Evolutionary conservation across 78 protist genomes (phyloP).

Genomic region (Ministeria vibrans): DNA sequence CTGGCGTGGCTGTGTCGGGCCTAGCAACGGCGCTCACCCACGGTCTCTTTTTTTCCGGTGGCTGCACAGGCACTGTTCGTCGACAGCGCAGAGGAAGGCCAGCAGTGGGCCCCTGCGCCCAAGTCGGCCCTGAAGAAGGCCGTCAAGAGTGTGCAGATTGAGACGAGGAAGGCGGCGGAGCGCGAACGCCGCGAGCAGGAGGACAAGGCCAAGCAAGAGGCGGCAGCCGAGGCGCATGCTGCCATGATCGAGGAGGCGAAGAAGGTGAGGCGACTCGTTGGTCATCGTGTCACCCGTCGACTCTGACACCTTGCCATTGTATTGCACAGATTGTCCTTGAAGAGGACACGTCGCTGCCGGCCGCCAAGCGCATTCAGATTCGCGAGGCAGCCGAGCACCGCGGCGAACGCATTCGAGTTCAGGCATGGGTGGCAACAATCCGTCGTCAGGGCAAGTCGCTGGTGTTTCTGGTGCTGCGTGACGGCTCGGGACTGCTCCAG

Average conservation of each 20-base stretch:
- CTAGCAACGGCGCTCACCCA: no score
- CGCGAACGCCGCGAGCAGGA: not conserved
- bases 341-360: constrained; percentile 32
- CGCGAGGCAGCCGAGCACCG: constrained; percentile 32
- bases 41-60: no score
- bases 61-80: no score
- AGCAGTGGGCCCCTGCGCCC: not conserved
- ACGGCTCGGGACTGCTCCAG: constrained; percentile 90
- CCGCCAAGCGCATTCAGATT: constrained; percentile 47
- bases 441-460: constrained; percentile 57
- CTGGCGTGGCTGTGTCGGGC: no score
- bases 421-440: constrained; percentile 82
- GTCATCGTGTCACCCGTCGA: no score
- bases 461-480: constrained; percentile 81
- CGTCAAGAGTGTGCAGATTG: not conserved
- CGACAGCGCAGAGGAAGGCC: constrained; percentile 1
- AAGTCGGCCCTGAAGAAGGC: constrained; percentile 11
- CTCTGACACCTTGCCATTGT: no score
- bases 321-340: not conserved
- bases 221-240: not conserved
- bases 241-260: not conserved
- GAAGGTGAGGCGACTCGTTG: no score
- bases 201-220: not conserved
- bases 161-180: not conserved
- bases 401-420: constrained; percentile 58